These are phyloP conservation scores for Fusarium brevicatenulatum DNA, from an alignment of 2,329 filamentous ascomycete species.

Conservation along the genomic window DNA sequence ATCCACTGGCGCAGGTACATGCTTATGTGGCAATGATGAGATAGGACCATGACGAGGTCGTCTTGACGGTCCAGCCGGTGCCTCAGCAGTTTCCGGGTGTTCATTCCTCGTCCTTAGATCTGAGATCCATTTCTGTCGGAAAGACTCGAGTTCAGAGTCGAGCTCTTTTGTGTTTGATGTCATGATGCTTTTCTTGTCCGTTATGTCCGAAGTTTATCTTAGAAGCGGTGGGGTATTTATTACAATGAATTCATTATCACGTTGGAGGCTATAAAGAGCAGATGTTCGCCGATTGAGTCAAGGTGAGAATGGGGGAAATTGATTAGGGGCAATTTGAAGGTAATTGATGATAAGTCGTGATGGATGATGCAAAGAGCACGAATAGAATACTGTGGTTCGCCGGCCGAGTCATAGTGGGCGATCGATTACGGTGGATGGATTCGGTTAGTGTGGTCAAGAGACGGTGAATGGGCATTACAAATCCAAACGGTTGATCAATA, in stretches of 20 bases:
- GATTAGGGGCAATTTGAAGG: background rate
- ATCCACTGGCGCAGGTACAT: slow-evolving; percentile 20
- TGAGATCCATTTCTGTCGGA: slow-evolving; percentile 86
- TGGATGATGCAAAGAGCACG: slow-evolving; percentile 39
- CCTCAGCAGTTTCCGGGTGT: slow-evolving; percentile 23
- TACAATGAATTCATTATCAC: slow-evolving; percentile 39
- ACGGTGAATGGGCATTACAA: slow-evolving; percentile 2
- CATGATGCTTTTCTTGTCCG: slow-evolving; percentile 29
- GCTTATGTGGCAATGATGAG: slow-evolving; percentile 31
- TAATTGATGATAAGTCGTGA: slow-evolving; percentile 26
- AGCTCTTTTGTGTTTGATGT: slow-evolving; percentile 50
- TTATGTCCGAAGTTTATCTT: slow-evolving; percentile 13
- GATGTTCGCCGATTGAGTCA: slow-evolving; percentile 31
- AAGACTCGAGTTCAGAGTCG: slow-evolving; percentile 82
- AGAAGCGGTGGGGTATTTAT: background rate
- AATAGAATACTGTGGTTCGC: slow-evolving; percentile 34
- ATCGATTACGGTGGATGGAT: slow-evolving; percentile 18
- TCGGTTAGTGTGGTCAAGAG: slow-evolving; percentile 12
- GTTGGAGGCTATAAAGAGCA: background rate
- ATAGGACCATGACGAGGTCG: slow-evolving; percentile 35
- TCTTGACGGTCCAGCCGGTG: slow-evolving; percentile 24
- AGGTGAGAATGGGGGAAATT: background rate
- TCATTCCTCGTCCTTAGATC: slow-evolving; percentile 68
- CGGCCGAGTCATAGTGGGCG: slow-evolving; percentile 30
- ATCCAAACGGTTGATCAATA: slow-evolving; percentile 3